These are phyloP conservation scores for Phytophthora tentaculata DNA, from an alignment of 352 stramenopile species.

Conservation along the genomic window DNA sequence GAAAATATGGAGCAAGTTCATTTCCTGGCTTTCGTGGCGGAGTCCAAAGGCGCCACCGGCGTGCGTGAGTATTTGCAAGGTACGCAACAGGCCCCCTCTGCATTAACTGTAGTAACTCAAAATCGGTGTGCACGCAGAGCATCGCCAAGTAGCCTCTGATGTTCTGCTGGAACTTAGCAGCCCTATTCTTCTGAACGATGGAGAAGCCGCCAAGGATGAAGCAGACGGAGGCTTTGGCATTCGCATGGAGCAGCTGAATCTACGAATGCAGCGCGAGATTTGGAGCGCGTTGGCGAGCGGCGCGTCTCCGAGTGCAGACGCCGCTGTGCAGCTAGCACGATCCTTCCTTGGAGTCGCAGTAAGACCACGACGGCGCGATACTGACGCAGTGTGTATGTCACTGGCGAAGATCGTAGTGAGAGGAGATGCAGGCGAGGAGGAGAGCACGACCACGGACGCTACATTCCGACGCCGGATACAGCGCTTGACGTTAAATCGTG, in stretches of 20 bases:
- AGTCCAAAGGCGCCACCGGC: slow-evolving; percentile 47
- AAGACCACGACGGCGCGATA: slow-evolving; percentile 10
- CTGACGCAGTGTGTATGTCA: slow-evolving; percentile 36
- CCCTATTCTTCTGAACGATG: slow-evolving; percentile 19
- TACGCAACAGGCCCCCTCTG: neutral
- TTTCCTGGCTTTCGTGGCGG: slow-evolving; percentile 39
- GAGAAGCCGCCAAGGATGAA: slow-evolving; percentile 1
- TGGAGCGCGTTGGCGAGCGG: slow-evolving; percentile 61
- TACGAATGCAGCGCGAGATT: slow-evolving; percentile 57
- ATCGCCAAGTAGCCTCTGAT: slow-evolving; percentile 36
- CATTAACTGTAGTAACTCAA: neutral
- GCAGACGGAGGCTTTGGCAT: slow-evolving; percentile 35
- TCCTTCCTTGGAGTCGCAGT: slow-evolving; percentile 31
- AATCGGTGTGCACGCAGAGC: slow-evolving; percentile 33
- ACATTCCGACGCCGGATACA: slow-evolving; percentile 42
- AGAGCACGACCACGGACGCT: slow-evolving; percentile 6
- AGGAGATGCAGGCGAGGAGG: slow-evolving; percentile 15
- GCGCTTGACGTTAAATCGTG: slow-evolving; percentile 32
- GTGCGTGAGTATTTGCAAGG: slow-evolving; percentile 52
- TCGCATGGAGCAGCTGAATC: slow-evolving; percentile 46
- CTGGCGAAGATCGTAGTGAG: slow-evolving; percentile 34
- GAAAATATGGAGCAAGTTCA: slow-evolving; percentile 27
- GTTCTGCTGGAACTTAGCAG: slow-evolving; percentile 41
- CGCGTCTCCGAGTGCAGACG: slow-evolving; percentile 15
- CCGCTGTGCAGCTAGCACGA: slow-evolving; percentile 24